phyloP scores from a whole-genome alignment of 495 filamentous ascomycete genomes.

The Talaromyces thailandensis region DNA sequence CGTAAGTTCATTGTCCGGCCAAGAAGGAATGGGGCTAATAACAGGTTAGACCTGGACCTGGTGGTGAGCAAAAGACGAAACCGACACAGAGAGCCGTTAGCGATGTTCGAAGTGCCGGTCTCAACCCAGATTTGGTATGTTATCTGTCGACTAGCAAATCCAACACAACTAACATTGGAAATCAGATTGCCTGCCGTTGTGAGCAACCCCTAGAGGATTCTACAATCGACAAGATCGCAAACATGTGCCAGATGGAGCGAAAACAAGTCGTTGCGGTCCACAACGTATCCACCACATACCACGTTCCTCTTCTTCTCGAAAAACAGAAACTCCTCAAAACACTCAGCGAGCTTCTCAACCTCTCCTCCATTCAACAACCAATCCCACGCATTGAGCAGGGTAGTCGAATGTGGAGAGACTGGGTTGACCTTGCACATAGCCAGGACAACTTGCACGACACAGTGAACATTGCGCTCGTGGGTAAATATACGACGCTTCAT shows the following conservation, averaged over 20 bases:
- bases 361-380: constrained; percentile 27
- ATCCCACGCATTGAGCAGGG: constrained; percentile 47
- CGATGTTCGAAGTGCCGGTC: constrained; percentile 67
- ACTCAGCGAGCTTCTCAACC: constrained; percentile 50
- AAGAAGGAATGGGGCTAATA: constrained; percentile 8
- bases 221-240: constrained; percentile 84
- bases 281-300: constrained; percentile 80
- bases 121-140: constrained; percentile 72
- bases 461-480: constrained; percentile 80
- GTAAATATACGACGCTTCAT: constrained; percentile 77
- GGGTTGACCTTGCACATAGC: constrained; percentile 57
- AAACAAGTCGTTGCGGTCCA: constrained; percentile 79
- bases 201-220: constrained; percentile 56
- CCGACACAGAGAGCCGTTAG: constrained; percentile 88
- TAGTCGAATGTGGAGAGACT: constrained; percentile 57
- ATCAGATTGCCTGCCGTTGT: constrained; percentile 84
- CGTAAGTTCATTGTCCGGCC: background rate
- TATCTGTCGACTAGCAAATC: constrained; percentile 1
- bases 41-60: constrained; percentile 24
- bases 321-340: constrained; percentile 62
- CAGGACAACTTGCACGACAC: constrained; percentile 54
- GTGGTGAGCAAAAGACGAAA: constrained; percentile 94
- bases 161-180: constrained; percentile 4
- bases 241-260: constrained; percentile 70
- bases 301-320: constrained; percentile 83